Evolutionary conservation across 768 basidiomycete species (phyloP).

Genomic region (Amanita molliuscula): DNA sequence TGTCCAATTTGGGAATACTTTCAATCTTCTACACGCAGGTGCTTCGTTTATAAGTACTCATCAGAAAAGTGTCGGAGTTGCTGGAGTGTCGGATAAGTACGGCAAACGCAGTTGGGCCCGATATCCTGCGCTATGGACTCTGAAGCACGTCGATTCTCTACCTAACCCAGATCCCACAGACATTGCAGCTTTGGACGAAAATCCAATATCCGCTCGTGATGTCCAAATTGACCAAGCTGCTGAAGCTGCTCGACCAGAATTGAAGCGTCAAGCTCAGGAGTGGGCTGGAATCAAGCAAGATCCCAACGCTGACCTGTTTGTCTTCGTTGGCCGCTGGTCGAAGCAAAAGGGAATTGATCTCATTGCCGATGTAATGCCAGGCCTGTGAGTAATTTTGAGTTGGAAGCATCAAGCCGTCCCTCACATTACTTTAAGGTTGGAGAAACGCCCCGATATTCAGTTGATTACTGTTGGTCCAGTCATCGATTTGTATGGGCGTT

Average conservation of each 20-base stretch:
- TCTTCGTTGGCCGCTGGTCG: conserved; percentile 97
- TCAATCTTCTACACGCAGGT: conserved; percentile 89
- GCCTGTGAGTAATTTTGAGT: conserved; percentile 41
- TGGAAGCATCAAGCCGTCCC: background rate
- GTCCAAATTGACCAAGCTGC: conserved; percentile 71
- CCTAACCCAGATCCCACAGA: conserved; percentile 94
- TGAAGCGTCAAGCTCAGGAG: conserved; percentile 88
- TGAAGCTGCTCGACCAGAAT: conserved; percentile 84
- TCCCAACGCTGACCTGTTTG: conserved; percentile 81
- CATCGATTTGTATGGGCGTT: conserved; percentile 91
- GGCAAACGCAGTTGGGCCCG: conserved; percentile 96
- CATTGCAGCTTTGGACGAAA: conserved; percentile 86
- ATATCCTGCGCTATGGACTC: conserved; percentile 92
- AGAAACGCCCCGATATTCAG: conserved; percentile 80
- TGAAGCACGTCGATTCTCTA: conserved; percentile 90
- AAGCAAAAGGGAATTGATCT: conserved; percentile 98
- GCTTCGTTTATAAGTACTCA: conserved; percentile 89
- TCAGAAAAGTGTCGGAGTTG: conserved; percentile 89
- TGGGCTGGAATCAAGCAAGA: conserved; percentile 94
- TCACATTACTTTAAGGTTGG: conserved; percentile 38
- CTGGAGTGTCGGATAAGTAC: conserved; percentile 96
- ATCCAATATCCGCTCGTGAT: conserved; percentile 57
- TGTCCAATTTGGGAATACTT: conserved; percentile 96
- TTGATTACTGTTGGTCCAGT: conserved; percentile 87
- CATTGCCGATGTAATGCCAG: conserved; percentile 93